phyloP scores from a whole-genome alignment of 169 alveolate species.

The Plasmodium sp. region DNA sequence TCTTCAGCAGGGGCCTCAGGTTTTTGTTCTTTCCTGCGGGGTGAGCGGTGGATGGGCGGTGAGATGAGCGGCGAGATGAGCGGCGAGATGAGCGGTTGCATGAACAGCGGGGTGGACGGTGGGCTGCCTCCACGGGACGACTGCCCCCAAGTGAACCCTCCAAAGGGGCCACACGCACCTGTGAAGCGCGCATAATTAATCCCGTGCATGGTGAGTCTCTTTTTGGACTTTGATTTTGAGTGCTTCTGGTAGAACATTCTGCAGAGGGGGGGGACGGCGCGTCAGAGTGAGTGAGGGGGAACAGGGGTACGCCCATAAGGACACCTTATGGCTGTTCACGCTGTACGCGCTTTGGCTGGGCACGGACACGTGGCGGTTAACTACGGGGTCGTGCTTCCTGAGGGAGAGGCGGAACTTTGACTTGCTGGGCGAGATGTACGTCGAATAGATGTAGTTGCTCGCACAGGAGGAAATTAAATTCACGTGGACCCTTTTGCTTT shows the following conservation, averaged over 20 bases:
- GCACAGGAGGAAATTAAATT: slow-evolving; percentile 85
- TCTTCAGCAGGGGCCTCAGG: slow-evolving; percentile 83
- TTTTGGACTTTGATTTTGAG: slow-evolving; percentile 44
- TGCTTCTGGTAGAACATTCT: slow-evolving; percentile 69
- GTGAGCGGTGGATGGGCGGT: too few species aligned
- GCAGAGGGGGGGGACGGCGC: background rate
- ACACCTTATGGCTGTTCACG: background rate
- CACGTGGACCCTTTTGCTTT: slow-evolving; percentile 87
- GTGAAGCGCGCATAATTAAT: slow-evolving; percentile 82
- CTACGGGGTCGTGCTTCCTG: slow-evolving; percentile 88
- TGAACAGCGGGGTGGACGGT: background rate
- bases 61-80: background rate
- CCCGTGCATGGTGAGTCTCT: slow-evolving; percentile 81
- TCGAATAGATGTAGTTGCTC: slow-evolving; percentile 85
- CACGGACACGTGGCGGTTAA: slow-evolving; percentile 88
- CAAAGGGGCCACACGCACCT: slow-evolving; percentile 1
- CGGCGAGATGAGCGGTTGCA: background rate
- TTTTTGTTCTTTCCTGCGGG: slow-evolving; percentile 81
- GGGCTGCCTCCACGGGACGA: background rate
- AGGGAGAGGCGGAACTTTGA: slow-evolving; percentile 85
- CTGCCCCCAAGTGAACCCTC: background rate
- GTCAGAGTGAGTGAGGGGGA: background rate
- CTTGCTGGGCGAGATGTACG: slow-evolving; percentile 87
- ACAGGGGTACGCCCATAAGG: background rate
- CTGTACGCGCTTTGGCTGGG: background rate